Conservation (phyloP, 768 basidiomycete species). For the Pisolithus sp. region DNA sequence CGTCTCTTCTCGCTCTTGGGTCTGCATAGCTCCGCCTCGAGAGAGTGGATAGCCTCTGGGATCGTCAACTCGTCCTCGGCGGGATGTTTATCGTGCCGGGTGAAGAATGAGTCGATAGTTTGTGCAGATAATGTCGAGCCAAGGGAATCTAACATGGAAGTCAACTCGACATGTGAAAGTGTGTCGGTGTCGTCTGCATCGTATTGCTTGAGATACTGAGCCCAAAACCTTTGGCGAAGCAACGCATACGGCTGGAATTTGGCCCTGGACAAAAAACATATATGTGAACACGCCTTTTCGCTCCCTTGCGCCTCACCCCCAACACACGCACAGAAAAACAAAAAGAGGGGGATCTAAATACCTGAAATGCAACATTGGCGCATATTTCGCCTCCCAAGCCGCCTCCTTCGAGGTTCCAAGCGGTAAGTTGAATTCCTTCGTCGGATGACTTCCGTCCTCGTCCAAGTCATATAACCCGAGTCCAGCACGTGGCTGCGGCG, state of each 20-base stretch:
- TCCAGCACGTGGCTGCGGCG: constrained; percentile 56
- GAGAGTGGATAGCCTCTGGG: constrained; percentile 73
- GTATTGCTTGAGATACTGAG: constrained; percentile 82
- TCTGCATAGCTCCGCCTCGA: constrained; percentile 79
- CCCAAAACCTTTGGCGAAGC: constrained; percentile 87
- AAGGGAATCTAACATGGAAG: constrained; percentile 94
- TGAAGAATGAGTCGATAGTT: constrained; percentile 82
- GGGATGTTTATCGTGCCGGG: constrained; percentile 55
- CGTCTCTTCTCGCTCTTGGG: constrained; percentile 66
- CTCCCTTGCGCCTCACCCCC: not conserved
- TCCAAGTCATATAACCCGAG: constrained; percentile 39
- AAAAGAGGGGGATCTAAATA: constrained; percentile 14
- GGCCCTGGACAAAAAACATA: constrained; percentile 44
- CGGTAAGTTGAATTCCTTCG: constrained; percentile 68
- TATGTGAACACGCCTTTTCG: not conserved
- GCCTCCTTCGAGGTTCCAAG: constrained; percentile 56
- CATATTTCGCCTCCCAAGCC: constrained; percentile 67
- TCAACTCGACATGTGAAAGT: constrained; percentile 80
- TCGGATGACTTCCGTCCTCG: constrained; percentile 35
- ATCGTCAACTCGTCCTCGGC: constrained; percentile 66
- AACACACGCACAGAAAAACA: constrained; percentile 8
- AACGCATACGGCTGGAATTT: constrained; percentile 95
- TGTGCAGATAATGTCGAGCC: constrained; percentile 81
- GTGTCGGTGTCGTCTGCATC: constrained; percentile 75
- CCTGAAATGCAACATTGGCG: constrained; percentile 66